Evolutionary conservation across 2,329 filamentous ascomycete species (phyloP), one percentile per base, ranked within the genome.

Genomic region (Periglandula ipomoeae): DNA sequence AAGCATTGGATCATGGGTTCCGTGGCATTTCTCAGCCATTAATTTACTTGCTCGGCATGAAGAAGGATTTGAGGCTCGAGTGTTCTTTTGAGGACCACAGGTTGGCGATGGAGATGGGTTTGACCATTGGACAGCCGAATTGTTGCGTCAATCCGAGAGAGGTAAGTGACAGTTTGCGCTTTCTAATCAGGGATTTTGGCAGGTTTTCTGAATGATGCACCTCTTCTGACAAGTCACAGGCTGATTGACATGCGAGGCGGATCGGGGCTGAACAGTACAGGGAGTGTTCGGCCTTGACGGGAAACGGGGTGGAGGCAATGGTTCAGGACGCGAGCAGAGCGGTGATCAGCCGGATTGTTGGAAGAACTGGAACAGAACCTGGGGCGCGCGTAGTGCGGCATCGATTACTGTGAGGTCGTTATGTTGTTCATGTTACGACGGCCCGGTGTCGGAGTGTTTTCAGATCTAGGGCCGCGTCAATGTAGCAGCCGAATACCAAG

Each of bases 281-380:
- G 9, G 66, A 69, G 48, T 68, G 65, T 47, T 69, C 66, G 5
- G 64, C 66, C 42, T 52, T 57, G 10, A 67, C 61, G 6, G 65
- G 66, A 1, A 59, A 69, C 20, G 65, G 64, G 5, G 53, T 68
- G 47, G 57, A 61, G 11, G 51, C 50, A 4, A 38, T 68, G 2
- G 52, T 69, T 3, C 59, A 65, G 10, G 56, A 58, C 1, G 53
- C 56, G 23, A 59, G 41, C 2, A 49, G 46, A 27, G 59, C 61
- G 47, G 60, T 61, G 0, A 55, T 55, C 9, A 48, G 53, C 30
- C 52, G 56, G 22, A 52, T 52, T 37, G 26, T 59, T 3, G 53
- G 20, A 13, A 27, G 15, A 5, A 38, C 22, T 38, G 38, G 9
- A 4, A 19, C 34, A 11, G 34, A 24, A 24, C 22, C 9, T 15